Evolutionary conservation across 768 basidiomycete species (phyloP).

Genomic region (Steccherinum ochraceum): DNA sequence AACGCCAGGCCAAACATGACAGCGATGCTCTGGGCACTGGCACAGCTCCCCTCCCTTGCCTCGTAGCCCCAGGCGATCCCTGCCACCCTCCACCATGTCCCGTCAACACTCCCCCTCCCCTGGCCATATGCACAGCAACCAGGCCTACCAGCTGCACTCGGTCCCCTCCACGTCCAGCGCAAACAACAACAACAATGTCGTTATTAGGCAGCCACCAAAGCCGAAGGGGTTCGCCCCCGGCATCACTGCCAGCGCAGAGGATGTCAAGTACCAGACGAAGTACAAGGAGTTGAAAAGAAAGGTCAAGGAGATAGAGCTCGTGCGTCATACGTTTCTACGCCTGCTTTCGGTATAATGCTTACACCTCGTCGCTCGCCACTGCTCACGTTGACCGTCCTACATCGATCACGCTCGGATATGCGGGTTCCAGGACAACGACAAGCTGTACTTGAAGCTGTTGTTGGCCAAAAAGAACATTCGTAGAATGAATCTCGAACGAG

Average conservation of each 20-base stretch:
- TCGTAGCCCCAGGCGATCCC: constrained; percentile 28
- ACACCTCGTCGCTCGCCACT: no score
- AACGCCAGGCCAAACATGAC: constrained; percentile 27
- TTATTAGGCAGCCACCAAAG: background rate
- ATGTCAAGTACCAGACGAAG: constrained; percentile 81
- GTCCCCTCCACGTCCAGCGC: constrained; percentile 6
- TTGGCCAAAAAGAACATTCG: constrained; percentile 79
- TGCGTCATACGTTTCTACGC: constrained; percentile 31
- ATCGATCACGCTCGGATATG: no score
- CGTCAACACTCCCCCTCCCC: constrained; percentile 39
- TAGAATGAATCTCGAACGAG: constrained; percentile 82
- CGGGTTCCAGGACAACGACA: constrained; percentile 73
- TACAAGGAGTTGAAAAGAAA: constrained; percentile 86
- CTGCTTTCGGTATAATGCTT: constrained; percentile 1
- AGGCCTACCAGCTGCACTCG: constrained; percentile 10
- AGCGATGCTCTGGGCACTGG: constrained; percentile 13
- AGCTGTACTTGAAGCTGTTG: constrained; percentile 73
- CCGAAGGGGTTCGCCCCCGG: constrained; percentile 27
- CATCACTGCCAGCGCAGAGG: constrained; percentile 75
- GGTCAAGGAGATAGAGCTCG: constrained; percentile 80
- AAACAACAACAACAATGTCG: background rate
- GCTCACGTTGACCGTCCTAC: constrained; percentile 5
- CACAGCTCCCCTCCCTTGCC: constrained; percentile 25
- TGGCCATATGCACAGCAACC: constrained; percentile 16
- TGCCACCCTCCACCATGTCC: constrained; percentile 55